Evolutionary conservation across 306 rosid species (phyloP), one percentile per base, ranked within the genome.

Genomic region (Rosa persica): DNA sequence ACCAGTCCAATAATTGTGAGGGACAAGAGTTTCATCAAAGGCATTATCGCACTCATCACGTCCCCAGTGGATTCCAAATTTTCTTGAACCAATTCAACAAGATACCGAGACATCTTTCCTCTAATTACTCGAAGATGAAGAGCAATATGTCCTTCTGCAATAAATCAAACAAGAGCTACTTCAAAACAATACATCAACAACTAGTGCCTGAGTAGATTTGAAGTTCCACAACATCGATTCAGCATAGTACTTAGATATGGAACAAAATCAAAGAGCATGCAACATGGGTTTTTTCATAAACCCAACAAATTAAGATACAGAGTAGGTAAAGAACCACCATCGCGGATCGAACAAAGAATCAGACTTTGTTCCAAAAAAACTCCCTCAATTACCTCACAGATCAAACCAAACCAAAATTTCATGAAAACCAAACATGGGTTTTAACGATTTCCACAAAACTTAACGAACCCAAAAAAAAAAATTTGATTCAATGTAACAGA

Each of bases 11-110:
- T 85, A 58, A 86, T 85, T 8, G 98, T 84, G 27, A 91, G 89
- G 70, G 89, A 78, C 7, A 91, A 86, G 58, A 93, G 89, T 74
- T 93, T 93, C 88, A 90, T 48, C 87, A 91, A 81, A 9, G 97
- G 98, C 27, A 83, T 74, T 70, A 91, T 86, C 49, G 98, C 93
- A 86, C 81, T 82, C 79, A 71, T 78, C 78, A 86, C 44, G 83
- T 87, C 91, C 74, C 85, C 84, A 39, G 87, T 81, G 43, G 86
- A 81, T 34, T 48, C 76, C 78, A 83, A 2, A 43, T 66, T 72
- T 15, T 67, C 73, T 61, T 60, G 79, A 79, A 51, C 60, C 40
- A 72, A 76, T 79, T 76, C 85, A 46, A 34, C 62, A 68, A 75
- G 77, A 74, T 27, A 77, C 65, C 81, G 85, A 47, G 86, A 73